Conservation (phyloP, 345 rosid genomes). For the Barbarea vulgaris region DNA sequence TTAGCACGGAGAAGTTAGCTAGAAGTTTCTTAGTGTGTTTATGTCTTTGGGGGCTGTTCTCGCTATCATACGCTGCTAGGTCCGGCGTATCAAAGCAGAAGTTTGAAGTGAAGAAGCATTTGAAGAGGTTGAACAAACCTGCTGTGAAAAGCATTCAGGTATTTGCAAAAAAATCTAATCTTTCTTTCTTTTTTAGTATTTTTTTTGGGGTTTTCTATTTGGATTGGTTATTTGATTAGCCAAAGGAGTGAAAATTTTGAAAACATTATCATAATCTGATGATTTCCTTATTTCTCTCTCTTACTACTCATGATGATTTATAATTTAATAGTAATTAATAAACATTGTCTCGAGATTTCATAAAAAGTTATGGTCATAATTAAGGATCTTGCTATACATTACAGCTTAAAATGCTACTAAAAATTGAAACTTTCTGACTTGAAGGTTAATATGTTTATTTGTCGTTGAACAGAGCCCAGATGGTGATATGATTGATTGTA, state of each 20-base stretch:
- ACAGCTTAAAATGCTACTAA: neutral
- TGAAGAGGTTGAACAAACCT: constrained; percentile 89
- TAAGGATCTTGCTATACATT: neutral
- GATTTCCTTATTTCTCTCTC: constrained; percentile 36
- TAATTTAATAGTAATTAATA: constrained; percentile 22
- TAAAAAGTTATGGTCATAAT: constrained; percentile 30
- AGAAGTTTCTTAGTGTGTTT: constrained; percentile 44
- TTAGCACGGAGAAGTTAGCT: constrained; percentile 40
- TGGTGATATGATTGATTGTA: constrained; percentile 86
- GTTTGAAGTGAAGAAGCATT: constrained; percentile 75
- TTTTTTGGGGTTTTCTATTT: constrained; percentile 15
- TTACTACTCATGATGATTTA: constrained; percentile 26
- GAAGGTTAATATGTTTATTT: neutral
- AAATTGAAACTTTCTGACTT: constrained; percentile 19
- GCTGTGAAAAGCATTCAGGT: constrained; percentile 84
- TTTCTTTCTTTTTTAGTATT: neutral
- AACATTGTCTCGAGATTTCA: constrained; percentile 10
- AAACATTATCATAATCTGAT: constrained; percentile 31
- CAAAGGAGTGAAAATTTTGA: neutral
- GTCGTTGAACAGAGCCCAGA: constrained; percentile 63
- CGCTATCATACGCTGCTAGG: constrained; percentile 63
- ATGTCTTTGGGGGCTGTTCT: constrained; percentile 50
- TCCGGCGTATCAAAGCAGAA: constrained; percentile 64
- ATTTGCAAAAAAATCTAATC: constrained; percentile 14
- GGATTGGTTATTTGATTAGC: constrained; percentile 2